Evolutionary conservation across 1,139 yeast species (phyloP), one percentile per base, ranked within the genome.

Genomic region (Yamadazyma sp.): DNA sequence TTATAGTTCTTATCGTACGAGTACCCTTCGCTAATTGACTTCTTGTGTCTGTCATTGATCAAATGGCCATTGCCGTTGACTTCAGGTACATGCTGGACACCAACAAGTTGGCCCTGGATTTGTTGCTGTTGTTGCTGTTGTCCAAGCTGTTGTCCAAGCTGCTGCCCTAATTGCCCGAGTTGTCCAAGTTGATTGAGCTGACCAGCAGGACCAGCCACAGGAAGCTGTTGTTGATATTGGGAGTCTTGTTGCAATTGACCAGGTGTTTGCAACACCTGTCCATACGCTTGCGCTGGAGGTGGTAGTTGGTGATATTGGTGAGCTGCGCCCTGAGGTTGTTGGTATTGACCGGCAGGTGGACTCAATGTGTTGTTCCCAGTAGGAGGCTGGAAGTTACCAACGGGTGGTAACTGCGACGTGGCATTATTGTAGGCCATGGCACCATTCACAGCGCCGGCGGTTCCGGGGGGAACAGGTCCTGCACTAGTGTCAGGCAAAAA

Each of bases 341-440:
- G 48, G 23, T 49, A 48, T 18, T 12, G 33, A 32, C 42, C 48
- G 26, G 43, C 51, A n/a, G 51, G 50, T 3, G 66, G 61, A 41
- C 60, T 56, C 34, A 61, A 55, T 2, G 67, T 68, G 7, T 64
- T 59, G 6, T 63, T 59, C 29, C 71, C 67, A 15, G 78, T 55
- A 16, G 89, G 91, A 9, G 96, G 95, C 26, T 94, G 95, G 61
- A 92, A 92, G 57, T 83, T 91, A 5, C 98, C 98, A 29, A 92
- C 91, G 5, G 98, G 98, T 14, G 98, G 98, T 44, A 92, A 72
- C 51, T 87, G 91, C 12, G 73, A 55, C 10, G 61, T 56, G 14
- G 63, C 64, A 36, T 55, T 58, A 31, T 59, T 20, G 22, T 20
- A 20, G 22, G 22, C 22, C 5, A 8, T 8, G 8, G 22, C 22